These are phyloP conservation scores for Gentiana macrophylla DNA, from an alignment of 257 asterid genomes.

Conservation along the genomic window DNA sequence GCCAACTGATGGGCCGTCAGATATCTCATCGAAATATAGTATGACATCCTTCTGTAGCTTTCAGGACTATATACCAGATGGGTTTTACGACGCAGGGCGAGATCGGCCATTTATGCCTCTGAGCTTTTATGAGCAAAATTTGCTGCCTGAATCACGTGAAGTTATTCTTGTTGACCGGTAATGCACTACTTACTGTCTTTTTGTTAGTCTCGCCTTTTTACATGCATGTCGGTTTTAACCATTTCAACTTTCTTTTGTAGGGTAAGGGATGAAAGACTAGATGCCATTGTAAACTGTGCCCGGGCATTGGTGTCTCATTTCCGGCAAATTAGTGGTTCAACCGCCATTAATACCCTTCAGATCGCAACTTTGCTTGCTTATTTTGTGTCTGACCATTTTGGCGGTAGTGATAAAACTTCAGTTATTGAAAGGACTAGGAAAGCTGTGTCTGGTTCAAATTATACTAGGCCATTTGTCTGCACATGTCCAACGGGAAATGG, in stretches of 20 bases:
- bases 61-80: constrained; percentile 72
- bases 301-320: constrained; percentile 47
- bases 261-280: constrained; percentile 76
- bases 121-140: constrained; percentile 40
- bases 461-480: constrained; percentile 72
- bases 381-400: constrained; percentile 90
- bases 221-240: constrained; percentile 1
- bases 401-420: constrained; percentile 81
- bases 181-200: constrained; percentile 2
- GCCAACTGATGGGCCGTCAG: constrained; percentile 53
- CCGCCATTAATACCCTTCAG: constrained; percentile 46
- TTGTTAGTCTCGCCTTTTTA: not conserved
- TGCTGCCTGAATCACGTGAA: constrained; percentile 53
- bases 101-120: constrained; percentile 84
- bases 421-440: constrained; percentile 56
- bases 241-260: constrained; percentile 30
- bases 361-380: constrained; percentile 80
- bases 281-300: constrained; percentile 59
- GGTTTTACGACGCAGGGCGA: constrained; percentile 94
- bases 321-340: constrained; percentile 41
- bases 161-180: constrained; percentile 86
- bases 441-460: constrained; percentile 64
- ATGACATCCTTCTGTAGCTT: constrained; percentile 63
- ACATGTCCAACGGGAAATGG: constrained; percentile 61
- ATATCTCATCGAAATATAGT: constrained; percentile 58